Percentiles rank a stretch among this genome's conserved stretches.
Evolutionary conservation across 768 basidiomycete genomes (phyloP).

Genomic region (Butyriboletus loyo): DNA sequence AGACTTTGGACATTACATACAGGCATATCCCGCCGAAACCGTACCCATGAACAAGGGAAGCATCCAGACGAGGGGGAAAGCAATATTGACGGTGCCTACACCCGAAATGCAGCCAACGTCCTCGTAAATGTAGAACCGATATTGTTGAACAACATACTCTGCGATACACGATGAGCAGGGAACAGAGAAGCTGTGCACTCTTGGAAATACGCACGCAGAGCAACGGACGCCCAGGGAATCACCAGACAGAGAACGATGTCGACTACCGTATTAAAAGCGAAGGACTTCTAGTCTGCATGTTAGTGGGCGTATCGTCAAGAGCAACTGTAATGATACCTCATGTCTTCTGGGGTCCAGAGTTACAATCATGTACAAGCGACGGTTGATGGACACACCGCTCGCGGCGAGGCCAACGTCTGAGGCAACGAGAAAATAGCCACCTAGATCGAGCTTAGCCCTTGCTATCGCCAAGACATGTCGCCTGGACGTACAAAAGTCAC

Average conservation of each 20-base stretch:
- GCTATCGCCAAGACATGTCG: not conserved
- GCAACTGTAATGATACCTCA: conserved; percentile 3
- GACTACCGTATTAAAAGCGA: conserved; percentile 17
- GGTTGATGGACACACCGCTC: conserved; percentile 45
- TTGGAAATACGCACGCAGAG: conserved; percentile 24
- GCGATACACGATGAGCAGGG: conserved; percentile 1
- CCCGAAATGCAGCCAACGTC: conserved; percentile 44
- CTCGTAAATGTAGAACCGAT: conserved; percentile 50
- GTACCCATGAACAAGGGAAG: conserved; percentile 46
- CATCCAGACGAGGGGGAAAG: conserved; percentile 42
- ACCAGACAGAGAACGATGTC: conserved; percentile 32
- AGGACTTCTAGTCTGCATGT: conserved; percentile 19
- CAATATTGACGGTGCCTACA: conserved; percentile 30
- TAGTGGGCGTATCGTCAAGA: not conserved
- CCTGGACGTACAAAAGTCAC: conserved; percentile 49
- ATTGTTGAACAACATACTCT: conserved; percentile 50
- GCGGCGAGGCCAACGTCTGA: conserved; percentile 37
- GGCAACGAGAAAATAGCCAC: conserved; percentile 33
- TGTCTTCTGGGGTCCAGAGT: conserved; percentile 12
- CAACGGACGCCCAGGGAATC: conserved; percentile 32
- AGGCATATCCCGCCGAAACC: conserved; percentile 42
- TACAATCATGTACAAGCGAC: conserved; percentile 47
- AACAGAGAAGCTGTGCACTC: no score
- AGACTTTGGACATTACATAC: conserved; percentile 4
- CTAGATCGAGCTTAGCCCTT: conserved; percentile 6